Evolutionary conservation across 345 rosid genomes (phyloP), one percentile per base, ranked within the genome.

Genomic region (Balakata baccata): DNA sequence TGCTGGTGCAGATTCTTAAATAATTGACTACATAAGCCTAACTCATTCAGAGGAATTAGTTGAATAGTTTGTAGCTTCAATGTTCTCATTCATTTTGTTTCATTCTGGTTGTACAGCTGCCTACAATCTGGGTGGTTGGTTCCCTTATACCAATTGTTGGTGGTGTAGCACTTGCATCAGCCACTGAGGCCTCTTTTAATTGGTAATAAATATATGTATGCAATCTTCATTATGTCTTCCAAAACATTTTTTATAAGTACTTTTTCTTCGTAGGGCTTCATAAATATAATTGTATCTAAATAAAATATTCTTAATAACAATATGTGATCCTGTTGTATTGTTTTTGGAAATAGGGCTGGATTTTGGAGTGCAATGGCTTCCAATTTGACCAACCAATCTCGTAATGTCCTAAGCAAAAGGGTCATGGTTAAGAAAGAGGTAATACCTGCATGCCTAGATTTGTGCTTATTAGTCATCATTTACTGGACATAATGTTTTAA

Each of bases 361-460:
- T 80, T 80, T 50, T 80, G 80, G 83, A 76, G 71, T 64, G 83
- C 83, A 46, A 80, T 80, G 83, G 83, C 83, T 56, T 80, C 83
- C 66, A 80, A 80, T 64, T 69, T 80, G 72, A 46, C 77, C 5
- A 76, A 80, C 71, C 83, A 80, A 64, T 80, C 83, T 25, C 83
- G 83, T 23, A 80, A 80, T 58, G 83, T 80, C 71, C 79, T 80
- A 1, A 80, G 83, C 74, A 96, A 96, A 77, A 96, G 93, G 78
- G 90, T 96, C 81, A 96, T 96, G 99, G 90, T 89, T 47, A 96
- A 89, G 66, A 87, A 91, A 82, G 99, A 95, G 93, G 99, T 95
- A 84, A 79, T 82, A 13, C 34, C 45, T 61, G n/a, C 22, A 37
- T 41, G 22, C 53, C 62, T 49, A 8, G 4, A 52, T 18, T 78